Base-by-base conservation (phyloP, 805 yeast species). In the Priceomyces carsonii region DNA sequence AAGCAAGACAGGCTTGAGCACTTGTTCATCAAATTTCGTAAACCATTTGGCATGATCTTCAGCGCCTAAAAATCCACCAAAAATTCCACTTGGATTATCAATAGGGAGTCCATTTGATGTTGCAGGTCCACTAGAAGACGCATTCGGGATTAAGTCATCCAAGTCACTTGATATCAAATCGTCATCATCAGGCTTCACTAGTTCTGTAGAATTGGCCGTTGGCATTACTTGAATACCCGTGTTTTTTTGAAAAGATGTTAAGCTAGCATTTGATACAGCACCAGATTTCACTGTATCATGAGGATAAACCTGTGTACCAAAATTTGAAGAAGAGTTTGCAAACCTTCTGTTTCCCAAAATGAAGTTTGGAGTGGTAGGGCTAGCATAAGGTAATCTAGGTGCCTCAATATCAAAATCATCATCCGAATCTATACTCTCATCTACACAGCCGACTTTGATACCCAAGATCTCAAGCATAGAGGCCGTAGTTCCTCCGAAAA, bases 401-500 rank as follows among this genome's bases (percentile, higher is more conserved):
- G 86, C 85, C 61, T 90, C 97, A 31, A 89, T 83, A 54, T 91
- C 97, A 57, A 91, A 91, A 57, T 93, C 99, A 53, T 93, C 98
- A 60, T 93, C 99, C 33, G 88, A 79, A 25, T 81, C 90, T 32
- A 64, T 61, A 24, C 54, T 47, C 38, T 87, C 95, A 47, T 82
- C 91, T 13, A 85, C 73, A 44, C 91, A 87, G 1, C 99, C 99
- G 2, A 95, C 85, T 48, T 85, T 83, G 48, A 93, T 95, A 29
- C 95, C 93, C 47, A 93, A 70, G 47, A 91, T 86, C 57, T 93
- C 99, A 40, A 93, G 75, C 99, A 93, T 93, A 29, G 95, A 86
- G 1, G 99, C 97, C 0, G 98, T 93, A 1, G 99, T 93, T 24
- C 99, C 99, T 40, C 99, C 99, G 59, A 93, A 93, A 18, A 93